Evolutionary conservation across 169 alveolate genomes (phyloP).

Genomic region (Perkinsus marinus): DNA sequence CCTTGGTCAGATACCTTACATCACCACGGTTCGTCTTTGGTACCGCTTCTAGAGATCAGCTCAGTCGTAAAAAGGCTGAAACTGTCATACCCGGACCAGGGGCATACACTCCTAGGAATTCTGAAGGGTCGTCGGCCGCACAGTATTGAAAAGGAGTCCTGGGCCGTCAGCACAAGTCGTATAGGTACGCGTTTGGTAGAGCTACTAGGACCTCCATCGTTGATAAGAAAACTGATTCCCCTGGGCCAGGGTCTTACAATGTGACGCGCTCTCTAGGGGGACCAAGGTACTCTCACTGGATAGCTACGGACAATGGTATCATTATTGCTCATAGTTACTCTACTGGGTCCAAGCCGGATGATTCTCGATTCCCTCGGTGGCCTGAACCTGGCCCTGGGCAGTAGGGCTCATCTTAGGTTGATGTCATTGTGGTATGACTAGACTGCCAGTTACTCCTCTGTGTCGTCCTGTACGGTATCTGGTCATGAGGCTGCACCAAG

Average conservation of each 20-base stretch:
- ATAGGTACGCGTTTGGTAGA: neutral
- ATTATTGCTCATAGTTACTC: neutral
- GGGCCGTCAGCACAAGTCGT: neutral
- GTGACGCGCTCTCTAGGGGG: neutral
- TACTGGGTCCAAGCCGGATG: neutral
- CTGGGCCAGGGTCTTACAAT: neutral
- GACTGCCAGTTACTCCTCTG: neutral
- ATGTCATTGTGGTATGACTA: too few species aligned
- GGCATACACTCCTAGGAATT: neutral
- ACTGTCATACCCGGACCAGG: neutral
- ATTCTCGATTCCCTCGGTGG: neutral
- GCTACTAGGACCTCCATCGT: neutral
- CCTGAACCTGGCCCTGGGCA: neutral
- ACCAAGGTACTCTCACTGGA: neutral
- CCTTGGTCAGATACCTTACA: neutral
- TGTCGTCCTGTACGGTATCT: neutral
- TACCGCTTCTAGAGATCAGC: neutral
- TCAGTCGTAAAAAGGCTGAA: neutral
- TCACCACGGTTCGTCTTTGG: neutral
- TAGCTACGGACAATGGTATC: neutral
- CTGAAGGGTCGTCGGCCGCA: neutral
- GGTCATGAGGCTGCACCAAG: neutral
- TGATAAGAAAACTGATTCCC: neutral
- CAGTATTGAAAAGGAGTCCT: neutral
- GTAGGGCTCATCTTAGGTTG: neutral